Base-by-base conservation (phyloP, 345 rosid species). In the Eutrema heterophyllum region DNA sequence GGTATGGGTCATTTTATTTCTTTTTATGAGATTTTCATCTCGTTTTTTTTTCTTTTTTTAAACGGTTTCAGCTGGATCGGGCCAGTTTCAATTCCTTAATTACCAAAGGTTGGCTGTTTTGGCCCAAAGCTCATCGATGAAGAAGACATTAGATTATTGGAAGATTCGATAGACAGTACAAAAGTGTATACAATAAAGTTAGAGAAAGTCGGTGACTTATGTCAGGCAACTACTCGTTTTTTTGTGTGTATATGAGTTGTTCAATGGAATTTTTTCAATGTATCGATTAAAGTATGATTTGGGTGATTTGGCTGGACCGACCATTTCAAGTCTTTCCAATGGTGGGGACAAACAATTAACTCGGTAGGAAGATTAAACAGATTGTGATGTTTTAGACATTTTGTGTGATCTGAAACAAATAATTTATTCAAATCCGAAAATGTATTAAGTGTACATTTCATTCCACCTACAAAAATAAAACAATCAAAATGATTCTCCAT, bases 291-390 rank as follows among this genome's bases (percentile, higher is more conserved):
- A 41, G 51, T 35, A 52, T n/a, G n/a, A n/a, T 12, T 50, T 9
- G 24, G 40, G 46, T n/a, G 74, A 75, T 60, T 60, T 44, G 63
- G 79, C 51, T 54, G 75, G 75, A 63, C 79, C 75, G 75, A 76
- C 79, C 75, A 76, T 45, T 55, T 45, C 27, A 54, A 16, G 16
- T 26, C 15, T 62, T 69, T 62, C 52, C 16, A 62, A 5, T 16
- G 16, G 70, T 61, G 65, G 79, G 73, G 70, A 45, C 79, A n/a
- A 11, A 16, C 16, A 6, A 24, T 24, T 35, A 35, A 69, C 41
- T 12, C 10, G 40, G 11, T 26, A 15, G 50, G 57, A 44, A 59
- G 2, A 26, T 18, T 11, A 40, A 68, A 18, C 55, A 51, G 49
- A 68, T 52, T 54, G 65, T 16, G 74, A 51, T 51, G 68, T 59